Percentiles rank a stretch among this genome's conserved stretches.
These are phyloP conservation scores for Conticribra weissflogii DNA, from an alignment of 108 stramenopile genomes.

Conservation along the genomic window DNA sequence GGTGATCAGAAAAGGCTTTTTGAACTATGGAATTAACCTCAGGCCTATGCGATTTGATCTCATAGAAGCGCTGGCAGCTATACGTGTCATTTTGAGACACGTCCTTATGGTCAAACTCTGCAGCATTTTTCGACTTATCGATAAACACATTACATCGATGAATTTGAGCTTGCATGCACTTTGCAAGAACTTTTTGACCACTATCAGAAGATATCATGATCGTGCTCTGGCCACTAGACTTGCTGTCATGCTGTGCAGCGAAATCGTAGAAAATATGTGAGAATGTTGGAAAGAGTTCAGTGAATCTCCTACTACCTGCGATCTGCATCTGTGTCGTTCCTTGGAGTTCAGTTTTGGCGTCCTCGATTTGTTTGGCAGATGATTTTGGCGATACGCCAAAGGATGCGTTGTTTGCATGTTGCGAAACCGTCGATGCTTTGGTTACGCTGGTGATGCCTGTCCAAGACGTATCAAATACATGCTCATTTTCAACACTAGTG, in stretches of 20 bases:
- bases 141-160: slow-evolving; percentile 2
- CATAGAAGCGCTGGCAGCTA: slow-evolving; percentile 31
- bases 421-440: too few species aligned
- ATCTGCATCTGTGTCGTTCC: too few species aligned
- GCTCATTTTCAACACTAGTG: too few species aligned
- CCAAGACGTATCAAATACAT: too few species aligned
- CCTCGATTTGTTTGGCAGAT: not conserved
- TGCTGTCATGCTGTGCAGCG: slow-evolving; percentile 1
- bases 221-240: not conserved
- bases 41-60: slow-evolving; percentile 38
- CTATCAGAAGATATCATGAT: slow-evolving; percentile 3
- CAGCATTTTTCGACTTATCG: not conserved
- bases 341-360: too few species aligned
- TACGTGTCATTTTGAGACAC: not conserved
- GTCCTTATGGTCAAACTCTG: not conserved
- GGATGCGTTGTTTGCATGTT: too few species aligned
- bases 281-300: slow-evolving; percentile 25
- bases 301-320: too few species aligned
- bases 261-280: slow-evolving; percentile 30
- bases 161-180: slow-evolving; percentile 35
- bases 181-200: slow-evolving; percentile 29
- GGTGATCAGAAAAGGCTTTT: slow-evolving; percentile 23
- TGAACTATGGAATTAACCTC: slow-evolving; percentile 37
- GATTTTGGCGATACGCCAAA: too few species aligned
- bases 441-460: too few species aligned